These are phyloP conservation scores for Phytophthora macrochlamydospora DNA, from an alignment of 352 stramenopile species.

Conservation along the genomic window DNA sequence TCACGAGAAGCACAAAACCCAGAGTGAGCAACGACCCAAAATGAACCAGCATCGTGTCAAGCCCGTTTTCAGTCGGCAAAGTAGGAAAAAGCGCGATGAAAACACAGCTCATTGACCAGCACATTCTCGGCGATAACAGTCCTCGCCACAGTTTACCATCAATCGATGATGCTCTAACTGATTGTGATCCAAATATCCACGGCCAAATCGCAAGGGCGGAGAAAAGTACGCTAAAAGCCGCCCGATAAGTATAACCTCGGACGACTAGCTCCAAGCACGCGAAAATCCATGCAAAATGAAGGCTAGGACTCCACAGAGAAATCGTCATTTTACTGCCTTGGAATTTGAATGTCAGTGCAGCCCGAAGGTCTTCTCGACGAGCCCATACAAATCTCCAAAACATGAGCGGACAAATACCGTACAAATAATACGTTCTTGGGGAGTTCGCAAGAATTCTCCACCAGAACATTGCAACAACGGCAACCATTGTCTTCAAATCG, in stretches of 20 bases:
- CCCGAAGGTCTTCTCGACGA: slow-evolving; percentile 33
- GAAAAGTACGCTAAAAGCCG: slow-evolving; percentile 65
- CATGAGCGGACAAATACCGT: slow-evolving; percentile 64
- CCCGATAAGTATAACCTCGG: slow-evolving; percentile 52
- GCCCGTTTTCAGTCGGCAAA: slow-evolving; percentile 62
- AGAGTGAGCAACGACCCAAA: slow-evolving; percentile 38
- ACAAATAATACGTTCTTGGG: slow-evolving; percentile 76
- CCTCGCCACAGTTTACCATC: background rate
- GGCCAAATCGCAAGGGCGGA: slow-evolving; percentile 49
- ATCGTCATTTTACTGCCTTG: background rate
- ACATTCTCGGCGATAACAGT: slow-evolving; percentile 16
- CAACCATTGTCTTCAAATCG: slow-evolving; percentile 14
- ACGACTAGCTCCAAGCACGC: slow-evolving; percentile 62
- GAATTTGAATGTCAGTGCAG: slow-evolving; percentile 3
- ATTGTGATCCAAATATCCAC: slow-evolving; percentile 10
- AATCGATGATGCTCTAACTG: background rate
- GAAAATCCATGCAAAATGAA: slow-evolving; percentile 29
- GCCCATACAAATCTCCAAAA: slow-evolving; percentile 72
- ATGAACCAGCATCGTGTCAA: slow-evolving; percentile 53
- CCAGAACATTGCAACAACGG: slow-evolving; percentile 24
- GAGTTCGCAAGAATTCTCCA: slow-evolving; percentile 64
- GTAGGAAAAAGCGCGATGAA: slow-evolving; percentile 72
- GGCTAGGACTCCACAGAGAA: slow-evolving; percentile 17
- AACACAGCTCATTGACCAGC: slow-evolving; percentile 55
- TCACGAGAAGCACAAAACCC: slow-evolving; percentile 1